Conservation (phyloP, 192 early-diverging fungal genomes). For the Backusella morwellensis region DNA sequence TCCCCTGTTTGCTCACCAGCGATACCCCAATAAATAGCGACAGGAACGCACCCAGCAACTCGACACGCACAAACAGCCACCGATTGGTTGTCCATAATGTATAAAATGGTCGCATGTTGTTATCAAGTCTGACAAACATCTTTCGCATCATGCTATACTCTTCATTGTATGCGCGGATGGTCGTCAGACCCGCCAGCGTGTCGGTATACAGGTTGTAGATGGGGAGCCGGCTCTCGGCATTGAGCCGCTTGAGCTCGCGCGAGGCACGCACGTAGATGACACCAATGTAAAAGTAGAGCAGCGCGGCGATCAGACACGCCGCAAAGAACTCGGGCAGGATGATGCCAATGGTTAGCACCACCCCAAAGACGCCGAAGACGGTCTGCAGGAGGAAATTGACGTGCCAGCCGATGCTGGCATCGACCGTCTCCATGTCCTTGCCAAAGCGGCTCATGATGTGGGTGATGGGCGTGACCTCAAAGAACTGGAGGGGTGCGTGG, state of each 20-base stretch:
- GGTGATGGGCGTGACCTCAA: conserved; percentile 73
- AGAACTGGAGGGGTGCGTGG: conserved; percentile 73
- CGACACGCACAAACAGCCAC: conserved; percentile 32
- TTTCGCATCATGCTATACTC: conserved; percentile 62
- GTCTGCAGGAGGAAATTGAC: conserved; percentile 46
- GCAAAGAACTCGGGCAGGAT: conserved; percentile 48
- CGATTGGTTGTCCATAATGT: conserved; percentile 74
- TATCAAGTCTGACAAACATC: conserved; percentile 56
- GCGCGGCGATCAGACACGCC: conserved; percentile 13
- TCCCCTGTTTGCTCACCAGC: conserved; percentile 49
- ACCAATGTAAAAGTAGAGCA: conserved; percentile 26
- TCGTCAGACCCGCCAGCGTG: conserved; percentile 58
- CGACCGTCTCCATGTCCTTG: conserved; percentile 78
- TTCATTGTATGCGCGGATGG: conserved; percentile 78
- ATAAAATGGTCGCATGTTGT: conserved; percentile 80
- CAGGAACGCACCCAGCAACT: conserved; percentile 20
- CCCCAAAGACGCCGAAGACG: conserved; percentile 36
- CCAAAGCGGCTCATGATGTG: conserved; percentile 84
- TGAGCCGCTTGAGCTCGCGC: conserved; percentile 77
- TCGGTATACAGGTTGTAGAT: conserved; percentile 68
- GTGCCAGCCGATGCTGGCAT: conserved; percentile 42
- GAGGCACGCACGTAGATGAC: conserved; percentile 35
- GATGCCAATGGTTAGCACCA: conserved; percentile 45
- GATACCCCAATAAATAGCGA: conserved; percentile 50
- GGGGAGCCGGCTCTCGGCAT: conserved; percentile 68